A percentile compares a stretch with the other conserved stretches of the same genome.
phyloP scores from a whole-genome alignment of 2,329 filamentous ascomycete genomes.

The Penicillium sp. region DNA sequence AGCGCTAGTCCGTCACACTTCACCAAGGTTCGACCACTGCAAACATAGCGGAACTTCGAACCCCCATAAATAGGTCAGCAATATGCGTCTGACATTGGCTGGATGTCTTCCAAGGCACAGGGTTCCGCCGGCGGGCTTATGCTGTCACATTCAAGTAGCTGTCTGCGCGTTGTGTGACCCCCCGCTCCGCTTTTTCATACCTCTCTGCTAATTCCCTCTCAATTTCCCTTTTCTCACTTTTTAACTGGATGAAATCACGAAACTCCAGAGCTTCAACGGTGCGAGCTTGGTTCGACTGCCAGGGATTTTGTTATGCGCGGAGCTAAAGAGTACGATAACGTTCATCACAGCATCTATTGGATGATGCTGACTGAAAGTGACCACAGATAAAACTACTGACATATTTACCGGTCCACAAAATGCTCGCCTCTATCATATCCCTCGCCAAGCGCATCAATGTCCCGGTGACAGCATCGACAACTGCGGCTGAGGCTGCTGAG shows the following conservation, averaged over 20 bases:
- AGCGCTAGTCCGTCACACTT: constrained; percentile 25
- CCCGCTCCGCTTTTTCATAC: constrained; percentile 19
- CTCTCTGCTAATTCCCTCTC: constrained; percentile 12
- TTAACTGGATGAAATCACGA: not conserved
- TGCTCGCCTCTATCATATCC: constrained; percentile 25
- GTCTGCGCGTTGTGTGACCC: constrained; percentile 10
- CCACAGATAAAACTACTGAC: not conserved
- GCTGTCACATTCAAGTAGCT: constrained; percentile 12
- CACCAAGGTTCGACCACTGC: constrained; percentile 4
- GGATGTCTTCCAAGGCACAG: constrained; percentile 1
- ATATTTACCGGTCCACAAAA: constrained; percentile 2
- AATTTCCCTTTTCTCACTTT: not conserved
- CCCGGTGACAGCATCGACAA: constrained; percentile 57
- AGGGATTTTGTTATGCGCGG: constrained; percentile 3
- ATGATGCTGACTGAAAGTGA: not conserved
- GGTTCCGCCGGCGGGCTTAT: constrained; percentile 9
- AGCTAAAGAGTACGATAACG: not conserved
- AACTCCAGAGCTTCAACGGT: constrained; percentile 1
- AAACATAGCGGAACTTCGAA: constrained; percentile 11
- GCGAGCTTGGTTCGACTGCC: constrained; percentile 13
- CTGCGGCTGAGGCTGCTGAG: constrained; percentile 57
- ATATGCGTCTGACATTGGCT: constrained; percentile 12
- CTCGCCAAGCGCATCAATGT: constrained; percentile 57
- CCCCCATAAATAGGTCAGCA: not conserved
- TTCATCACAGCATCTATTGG: not conserved